Evolutionary conservation across 306 rosid species (phyloP).

Genomic region (Malus sylvestris): DNA sequence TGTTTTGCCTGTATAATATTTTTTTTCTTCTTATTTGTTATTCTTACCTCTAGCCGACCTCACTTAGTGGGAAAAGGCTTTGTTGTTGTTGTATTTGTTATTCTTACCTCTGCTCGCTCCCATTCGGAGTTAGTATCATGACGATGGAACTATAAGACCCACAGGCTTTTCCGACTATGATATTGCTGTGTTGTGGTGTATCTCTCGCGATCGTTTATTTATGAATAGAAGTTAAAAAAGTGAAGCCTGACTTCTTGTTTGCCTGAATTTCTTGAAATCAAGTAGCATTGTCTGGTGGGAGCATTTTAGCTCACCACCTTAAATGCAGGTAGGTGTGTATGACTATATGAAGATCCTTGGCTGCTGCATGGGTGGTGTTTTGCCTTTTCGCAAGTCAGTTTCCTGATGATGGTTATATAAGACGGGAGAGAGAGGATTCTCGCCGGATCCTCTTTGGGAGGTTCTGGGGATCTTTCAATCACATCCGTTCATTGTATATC

Average conservation of each 20-base stretch:
- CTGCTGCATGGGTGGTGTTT: neutral
- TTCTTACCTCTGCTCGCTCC: neutral
- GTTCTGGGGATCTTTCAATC: fast-evolving
- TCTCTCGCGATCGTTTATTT: neutral
- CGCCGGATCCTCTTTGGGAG: no score
- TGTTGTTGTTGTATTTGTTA: no score
- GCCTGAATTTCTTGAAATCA: neutral
- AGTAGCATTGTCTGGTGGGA: neutral
- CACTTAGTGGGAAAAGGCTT: no score
- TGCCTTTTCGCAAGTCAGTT: neutral
- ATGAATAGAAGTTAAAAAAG: neutral
- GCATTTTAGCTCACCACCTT: neutral
- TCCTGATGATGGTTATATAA: neutral
- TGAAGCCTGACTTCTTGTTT: neutral
- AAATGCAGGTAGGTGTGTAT: neutral
- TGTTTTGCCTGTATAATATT: conserved; percentile 11
- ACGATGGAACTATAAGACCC: conserved; percentile 1
- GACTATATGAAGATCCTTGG: neutral
- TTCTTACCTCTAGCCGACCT: neutral
- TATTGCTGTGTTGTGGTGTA: neutral
- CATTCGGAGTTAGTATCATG: neutral
- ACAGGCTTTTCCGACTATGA: conserved; percentile 7
- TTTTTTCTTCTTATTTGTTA: conserved; percentile 1
- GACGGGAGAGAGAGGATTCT: neutral
- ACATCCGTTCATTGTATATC: fast-evolving